Evolutionary conservation across 257 asterid species (phyloP), one percentile per base, ranked within the genome.

Genomic region (Rhazya stricta): DNA sequence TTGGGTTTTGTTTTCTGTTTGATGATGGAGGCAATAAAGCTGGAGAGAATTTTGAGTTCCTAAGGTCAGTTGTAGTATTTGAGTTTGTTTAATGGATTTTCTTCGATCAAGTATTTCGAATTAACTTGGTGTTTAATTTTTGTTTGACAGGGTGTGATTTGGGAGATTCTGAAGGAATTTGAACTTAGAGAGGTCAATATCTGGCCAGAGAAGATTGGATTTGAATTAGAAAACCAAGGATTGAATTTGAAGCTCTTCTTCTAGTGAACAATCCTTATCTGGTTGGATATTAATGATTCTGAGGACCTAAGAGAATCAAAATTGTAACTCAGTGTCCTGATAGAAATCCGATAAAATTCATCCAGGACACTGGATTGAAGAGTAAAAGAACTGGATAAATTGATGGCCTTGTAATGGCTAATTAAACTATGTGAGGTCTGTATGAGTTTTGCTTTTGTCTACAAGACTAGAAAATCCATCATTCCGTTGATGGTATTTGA

Each of bases 151-250:
- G 36, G 7, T 15, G 48, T 50, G 34, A 30, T 29, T 23, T 32
- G 41, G 65, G 29, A 69, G 54, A 48, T 25, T 71, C 43, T 63
- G 78, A 54, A 65, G 43, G 43, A 21, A n/a, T 62, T 65, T 63
- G 58, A 3, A 10, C 15, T 30, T 30, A 5, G 37, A 16, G 13
- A 37, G 41, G 45, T 18, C 34, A 36, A 23, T 23, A 36, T 54
- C 67, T 56, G 41, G 23, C 56, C 7, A 18, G 65, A 42, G 29
- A 63, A 77, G 73, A 71, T 51, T 69, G 32, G 73, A 77, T 61
- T 71, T 39, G 45, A 58, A 61, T 69, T 18, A 30, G 57, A 67
- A 29, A 68, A 29, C 62, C 9, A 39, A 30, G 54, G 56, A 42
- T 11, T 50, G 5, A 75, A 37, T 29, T 11, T 50, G 5, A 75